A percentile compares a stretch with the other conserved stretches of the same genome.
Conservation (phyloP, 345 rosid species). For the Melaleuca alternifolia region DNA sequence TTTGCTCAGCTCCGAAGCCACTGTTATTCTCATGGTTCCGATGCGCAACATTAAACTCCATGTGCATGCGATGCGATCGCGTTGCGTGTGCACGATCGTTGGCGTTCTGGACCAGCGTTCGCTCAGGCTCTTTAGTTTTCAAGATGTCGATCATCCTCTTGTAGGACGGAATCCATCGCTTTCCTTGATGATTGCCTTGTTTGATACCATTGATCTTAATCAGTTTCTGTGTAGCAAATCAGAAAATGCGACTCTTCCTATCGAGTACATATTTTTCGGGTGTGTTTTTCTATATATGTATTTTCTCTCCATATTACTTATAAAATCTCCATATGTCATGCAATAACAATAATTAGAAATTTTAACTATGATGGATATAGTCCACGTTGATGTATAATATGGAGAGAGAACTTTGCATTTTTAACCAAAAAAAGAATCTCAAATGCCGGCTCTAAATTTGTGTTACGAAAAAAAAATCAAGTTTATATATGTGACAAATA, state of each 20-base stretch:
- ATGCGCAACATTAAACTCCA: not conserved
- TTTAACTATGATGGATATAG: not conserved
- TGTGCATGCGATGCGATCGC: not conserved
- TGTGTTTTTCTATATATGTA: no score
- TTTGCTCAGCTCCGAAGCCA: not conserved
- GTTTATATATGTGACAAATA: no score
- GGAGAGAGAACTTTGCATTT: not conserved
- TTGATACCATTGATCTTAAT: not conserved
- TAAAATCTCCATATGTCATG: no score
- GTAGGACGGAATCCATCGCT: not conserved
- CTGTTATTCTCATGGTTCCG: not conserved
- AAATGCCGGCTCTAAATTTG: no score
- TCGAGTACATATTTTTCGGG: rapidly evolving
- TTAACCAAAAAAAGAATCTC: no score
- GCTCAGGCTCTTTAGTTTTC: not conserved
- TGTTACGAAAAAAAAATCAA: no score
- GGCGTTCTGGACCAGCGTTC: not conserved
- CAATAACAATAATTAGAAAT: not conserved
- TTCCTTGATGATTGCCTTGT: not conserved
- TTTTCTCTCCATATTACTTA: no score
- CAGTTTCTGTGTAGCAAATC: not conserved
- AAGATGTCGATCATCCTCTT: not conserved
- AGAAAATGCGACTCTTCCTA: not conserved
- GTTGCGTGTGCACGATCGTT: not conserved
- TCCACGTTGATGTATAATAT: not conserved